Base-by-base conservation (phyloP, 2,329 filamentous ascomycete species). In the Botrytis porri region DNA sequence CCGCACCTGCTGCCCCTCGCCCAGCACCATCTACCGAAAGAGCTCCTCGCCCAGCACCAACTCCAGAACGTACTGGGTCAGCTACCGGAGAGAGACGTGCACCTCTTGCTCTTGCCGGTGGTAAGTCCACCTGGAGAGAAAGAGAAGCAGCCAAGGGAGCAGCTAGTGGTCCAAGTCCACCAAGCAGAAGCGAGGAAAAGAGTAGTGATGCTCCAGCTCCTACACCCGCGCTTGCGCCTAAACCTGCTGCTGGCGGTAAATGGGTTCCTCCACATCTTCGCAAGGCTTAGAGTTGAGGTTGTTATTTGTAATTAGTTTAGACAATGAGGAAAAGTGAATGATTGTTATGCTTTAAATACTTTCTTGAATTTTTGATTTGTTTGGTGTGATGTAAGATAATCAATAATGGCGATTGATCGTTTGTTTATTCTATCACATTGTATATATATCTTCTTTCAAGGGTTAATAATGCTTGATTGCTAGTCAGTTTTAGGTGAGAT, bases 81-180 rank as follows among this genome's bases (percentile, higher is more conserved):
- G 89, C 83, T 88, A 86, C 79, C 93, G 92, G 92, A 89, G 92
- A 81, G 62, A 60, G 65, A 54, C 65, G 57, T 61, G 65, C 71
- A 54, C 86, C 85, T 75, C 85, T 93, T 75, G 81, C 84, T 71
- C 87, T 93, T 71, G 82, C 87, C 74, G 88, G 88, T 77, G 85
- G 80, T 81, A 90, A 89, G 83, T 48, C 59, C 29, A 88, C 86
- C 79, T 94, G 92, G 72, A 69, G 89, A 83, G 89, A 91, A 29
- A 84, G 88, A 69, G 82, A 88, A 79, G 86, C 86, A 43, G 85
- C 85, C 69, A 88, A 85, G 82, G 78, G 78, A 32, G 74, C 79
- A 69, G 76, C 79, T 71, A 81, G 35, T 41, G 60, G 60, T 18
- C 32, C 35, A 62, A 62, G 60, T n/a, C n/a, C 60, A 41, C n/a